Conservation (phyloP, 208 protist species). For the Wallacemonas sp. region DNA sequence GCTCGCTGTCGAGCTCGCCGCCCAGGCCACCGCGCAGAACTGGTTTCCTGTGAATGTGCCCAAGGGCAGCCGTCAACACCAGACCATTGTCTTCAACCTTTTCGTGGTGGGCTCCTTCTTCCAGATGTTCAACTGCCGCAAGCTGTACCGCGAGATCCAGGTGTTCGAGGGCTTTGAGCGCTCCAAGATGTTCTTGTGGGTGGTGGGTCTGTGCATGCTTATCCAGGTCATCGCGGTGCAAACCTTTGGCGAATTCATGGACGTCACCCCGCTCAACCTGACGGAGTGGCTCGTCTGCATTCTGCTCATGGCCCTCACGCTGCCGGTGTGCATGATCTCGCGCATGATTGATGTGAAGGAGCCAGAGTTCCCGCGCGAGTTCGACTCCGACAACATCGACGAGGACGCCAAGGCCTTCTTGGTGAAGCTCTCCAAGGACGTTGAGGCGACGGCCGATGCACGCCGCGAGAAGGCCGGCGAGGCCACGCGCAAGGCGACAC, state of each 20-base stretch:
- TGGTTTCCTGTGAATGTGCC: constrained; percentile 39
- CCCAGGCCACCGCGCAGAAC: constrained; percentile 34
- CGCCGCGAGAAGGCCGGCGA: constrained; percentile 35
- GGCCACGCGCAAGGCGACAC: constrained; percentile 38
- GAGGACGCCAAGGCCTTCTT: constrained; percentile 50
- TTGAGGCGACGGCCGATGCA: constrained; percentile 38
- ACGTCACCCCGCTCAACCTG: constrained; percentile 46
- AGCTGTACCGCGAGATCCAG: constrained; percentile 87
- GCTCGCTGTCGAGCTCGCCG: constrained; percentile 49
- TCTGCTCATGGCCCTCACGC: constrained; percentile 29
- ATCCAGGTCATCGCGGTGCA: constrained; percentile 91
- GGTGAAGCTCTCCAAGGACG: constrained; percentile 55
- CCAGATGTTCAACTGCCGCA: constrained; percentile 94
- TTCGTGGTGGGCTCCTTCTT: constrained; percentile 93
- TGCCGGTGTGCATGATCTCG: constrained; percentile 39
- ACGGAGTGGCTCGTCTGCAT: constrained; percentile 59
- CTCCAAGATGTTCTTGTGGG: constrained; percentile 68
- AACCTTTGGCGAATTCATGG: constrained; percentile 88
- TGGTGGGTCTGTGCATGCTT: constrained; percentile 76
- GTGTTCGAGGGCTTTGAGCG: constrained; percentile 75
- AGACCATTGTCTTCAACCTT: constrained; percentile 94
- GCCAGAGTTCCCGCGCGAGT: constrained; percentile 28
- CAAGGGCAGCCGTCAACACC: constrained; percentile 34
- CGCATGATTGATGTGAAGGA: constrained; percentile 51
- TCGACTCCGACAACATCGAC: constrained; percentile 36